These are phyloP conservation scores for Bipolaris sorokiniana DNA, from an alignment of 2,329 filamentous ascomycete species.

Conservation along the genomic window DNA sequence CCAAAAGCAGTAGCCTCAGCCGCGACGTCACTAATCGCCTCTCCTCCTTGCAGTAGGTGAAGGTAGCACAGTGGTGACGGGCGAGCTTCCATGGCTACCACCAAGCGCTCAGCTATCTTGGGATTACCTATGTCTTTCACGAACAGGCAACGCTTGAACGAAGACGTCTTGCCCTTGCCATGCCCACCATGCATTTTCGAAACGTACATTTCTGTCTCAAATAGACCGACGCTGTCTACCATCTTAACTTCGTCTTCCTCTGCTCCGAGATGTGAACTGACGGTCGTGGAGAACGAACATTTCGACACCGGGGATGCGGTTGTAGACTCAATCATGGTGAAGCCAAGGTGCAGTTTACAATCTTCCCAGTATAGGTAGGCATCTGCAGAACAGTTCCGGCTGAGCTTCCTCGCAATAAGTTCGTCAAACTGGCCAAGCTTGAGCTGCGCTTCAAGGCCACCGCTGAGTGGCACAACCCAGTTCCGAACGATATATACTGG, in stretches of 20 bases:
- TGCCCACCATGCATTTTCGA: constrained; percentile 66
- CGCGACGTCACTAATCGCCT: constrained; percentile 55
- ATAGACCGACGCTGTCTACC: constrained; percentile 60
- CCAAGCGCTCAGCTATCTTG: constrained; percentile 48
- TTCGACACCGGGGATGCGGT: constrained; percentile 1
- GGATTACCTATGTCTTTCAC: constrained; percentile 55
- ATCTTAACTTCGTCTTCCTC: constrained; percentile 36
- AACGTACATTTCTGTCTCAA: constrained; percentile 67
- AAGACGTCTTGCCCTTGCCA: constrained; percentile 63
- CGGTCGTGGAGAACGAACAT: background rate
- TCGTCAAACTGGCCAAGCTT: constrained; percentile 53
- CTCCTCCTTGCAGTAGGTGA: constrained; percentile 67
- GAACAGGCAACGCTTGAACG: constrained; percentile 70
- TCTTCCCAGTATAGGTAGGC: constrained; percentile 62
- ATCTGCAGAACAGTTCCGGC: constrained; percentile 57
- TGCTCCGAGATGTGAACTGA: constrained; percentile 35
- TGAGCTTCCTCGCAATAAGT: constrained; percentile 50
- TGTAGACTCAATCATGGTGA: constrained; percentile 56
- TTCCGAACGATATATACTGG: constrained; percentile 47
- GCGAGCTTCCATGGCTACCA: constrained; percentile 55
- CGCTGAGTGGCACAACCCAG: constrained; percentile 36
- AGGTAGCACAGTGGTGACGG: constrained; percentile 65
- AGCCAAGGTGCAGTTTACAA: constrained; percentile 57
- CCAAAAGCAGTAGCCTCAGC: constrained; percentile 63
- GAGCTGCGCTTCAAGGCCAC: constrained; percentile 38